Base-by-base conservation (phyloP, 306 rosid species). In the Cotoneaster glaucophyllus region DNA sequence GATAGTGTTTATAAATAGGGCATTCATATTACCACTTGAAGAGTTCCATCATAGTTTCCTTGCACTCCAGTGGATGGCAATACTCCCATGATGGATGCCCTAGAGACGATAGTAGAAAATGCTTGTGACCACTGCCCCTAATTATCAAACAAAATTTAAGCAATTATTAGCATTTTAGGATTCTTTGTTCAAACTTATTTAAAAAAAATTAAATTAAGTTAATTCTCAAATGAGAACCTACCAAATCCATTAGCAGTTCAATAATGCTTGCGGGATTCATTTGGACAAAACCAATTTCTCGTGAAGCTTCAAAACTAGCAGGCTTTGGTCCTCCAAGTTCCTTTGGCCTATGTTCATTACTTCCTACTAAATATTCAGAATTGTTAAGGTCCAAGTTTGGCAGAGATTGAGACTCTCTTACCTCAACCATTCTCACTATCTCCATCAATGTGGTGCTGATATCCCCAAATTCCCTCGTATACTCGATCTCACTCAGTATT, bases 231-330 rank as follows among this genome's bases (percentile, higher is more conserved):
- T 37, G 41, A 37, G 41, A 56, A 18, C 84, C 6, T 72, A 88
- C 96, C 84, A 82, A 41, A 68, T 88, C 74, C 96, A 90, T 87
- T n/a, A 88, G 81, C 80, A 84, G 24, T 57, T 82, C 87, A 45
- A 86, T 81, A 67, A 90, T 8, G 13, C 62, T 17, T 5, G 21
- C 10, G 7, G 90, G 83, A 11, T n/a, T 71, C 70, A 77, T 73
- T 6, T 54, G 80, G 67, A 91, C 9, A 32, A 6, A 50, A 3
- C 50, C 61, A 43, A 11, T 53, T 54, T 74, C 90, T 31, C 96
- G 71, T 4, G 96, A 84, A 66, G 89, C 75, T 84, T 88, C 93
- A 15, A 58, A 41, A 12, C 66, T 81, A 2, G 72, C 50, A 58
- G 73, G 70, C 67, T 18, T 76, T 2, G 3, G 12, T 41, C 44